Evolutionary conservation across 176 grass and related monocot species (phyloP).

Genomic region (Carex parvula): DNA sequence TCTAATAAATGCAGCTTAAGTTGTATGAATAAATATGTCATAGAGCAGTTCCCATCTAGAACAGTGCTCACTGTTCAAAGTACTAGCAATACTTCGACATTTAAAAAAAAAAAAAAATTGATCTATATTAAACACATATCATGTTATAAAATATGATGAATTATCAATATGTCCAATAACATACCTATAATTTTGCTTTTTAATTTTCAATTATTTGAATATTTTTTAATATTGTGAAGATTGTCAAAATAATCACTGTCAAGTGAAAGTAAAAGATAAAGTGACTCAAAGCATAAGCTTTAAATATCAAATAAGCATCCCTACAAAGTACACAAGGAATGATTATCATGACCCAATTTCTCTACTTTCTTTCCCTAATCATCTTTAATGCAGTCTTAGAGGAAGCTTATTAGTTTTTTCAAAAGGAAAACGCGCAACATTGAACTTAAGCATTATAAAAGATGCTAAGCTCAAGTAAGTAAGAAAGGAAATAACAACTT

Average conservation of each 20-base stretch:
- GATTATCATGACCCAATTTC: background rate
- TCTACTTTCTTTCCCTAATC: background rate
- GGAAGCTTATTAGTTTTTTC: background rate
- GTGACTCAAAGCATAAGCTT: background rate
- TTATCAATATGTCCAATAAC: no score
- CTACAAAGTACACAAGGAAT: background rate
- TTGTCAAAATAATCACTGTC: no score
- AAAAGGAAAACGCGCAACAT: background rate
- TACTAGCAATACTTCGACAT: background rate
- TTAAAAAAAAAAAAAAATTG: no score
- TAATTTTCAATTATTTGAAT: no score
- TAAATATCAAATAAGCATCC: background rate
- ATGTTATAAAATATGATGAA: no score
- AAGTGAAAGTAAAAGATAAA: constrained; percentile 16
- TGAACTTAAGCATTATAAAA: background rate
- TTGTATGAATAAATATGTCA: constrained; percentile 2
- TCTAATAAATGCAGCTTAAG: constrained; percentile 5
- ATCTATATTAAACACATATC: no score
- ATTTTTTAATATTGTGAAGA: no score
- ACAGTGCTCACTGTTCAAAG: background rate
- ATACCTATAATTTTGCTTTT: no score
- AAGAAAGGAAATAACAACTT: background rate
- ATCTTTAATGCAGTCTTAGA: background rate
- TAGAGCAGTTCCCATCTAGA: background rate
- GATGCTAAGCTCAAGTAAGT: background rate